Conservation (phyloP, 768 basidiomycete genomes). For the Mycena amicta region DNA sequence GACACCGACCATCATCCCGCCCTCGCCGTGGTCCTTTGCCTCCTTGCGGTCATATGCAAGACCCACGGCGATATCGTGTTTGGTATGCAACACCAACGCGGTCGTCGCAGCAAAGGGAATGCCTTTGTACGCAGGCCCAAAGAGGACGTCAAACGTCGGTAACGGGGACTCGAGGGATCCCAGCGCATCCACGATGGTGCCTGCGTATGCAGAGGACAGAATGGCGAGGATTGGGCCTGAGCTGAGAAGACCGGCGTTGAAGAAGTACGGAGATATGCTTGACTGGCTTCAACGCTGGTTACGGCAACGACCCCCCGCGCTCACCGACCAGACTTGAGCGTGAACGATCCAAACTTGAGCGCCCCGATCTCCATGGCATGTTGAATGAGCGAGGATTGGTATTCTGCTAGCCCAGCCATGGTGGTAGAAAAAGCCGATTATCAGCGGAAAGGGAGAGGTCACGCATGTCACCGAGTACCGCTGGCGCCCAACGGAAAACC, state of each 20-base stretch:
- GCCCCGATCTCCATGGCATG: conserved; percentile 71
- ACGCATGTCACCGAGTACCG: no score
- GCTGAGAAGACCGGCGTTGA: conserved; percentile 90
- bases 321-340: conserved; percentile 92
- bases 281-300: not conserved
- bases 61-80: conserved; percentile 64
- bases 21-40: conserved; percentile 94
- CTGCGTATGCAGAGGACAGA: conserved; percentile 81
- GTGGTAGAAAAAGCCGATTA: not conserved
- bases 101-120: conserved; percentile 91
- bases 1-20: conserved; percentile 87
- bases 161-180: conserved; percentile 30
- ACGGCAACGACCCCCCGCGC: conserved; percentile 27
- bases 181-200: conserved; percentile 66
- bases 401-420: conserved; percentile 39
- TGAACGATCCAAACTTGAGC: conserved; percentile 89
- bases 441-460: no score
- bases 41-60: conserved; percentile 96
- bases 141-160: conserved; percentile 76
- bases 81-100: conserved; percentile 69
- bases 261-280: conserved; percentile 94
- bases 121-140: conserved; percentile 98
- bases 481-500: no score
- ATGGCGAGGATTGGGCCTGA: conserved; percentile 79
- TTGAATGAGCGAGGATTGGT: conserved; percentile 69